phyloP scores from a whole-genome alignment of 163 green algal genomes.

The Volvox carteri region DNA sequence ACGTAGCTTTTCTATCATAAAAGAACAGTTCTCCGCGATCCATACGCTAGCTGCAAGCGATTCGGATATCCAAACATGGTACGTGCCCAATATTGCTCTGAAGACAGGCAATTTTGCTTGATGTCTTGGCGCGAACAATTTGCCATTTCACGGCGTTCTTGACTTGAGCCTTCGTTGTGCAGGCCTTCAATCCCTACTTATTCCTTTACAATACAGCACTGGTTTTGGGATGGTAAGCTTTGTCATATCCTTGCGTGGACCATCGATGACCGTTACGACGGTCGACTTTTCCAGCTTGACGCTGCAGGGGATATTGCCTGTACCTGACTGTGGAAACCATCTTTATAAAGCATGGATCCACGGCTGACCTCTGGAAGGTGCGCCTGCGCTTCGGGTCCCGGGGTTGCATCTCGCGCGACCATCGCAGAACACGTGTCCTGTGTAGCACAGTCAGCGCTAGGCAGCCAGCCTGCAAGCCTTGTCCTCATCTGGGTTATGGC shows the following conservation, averaged over 20 bases:
- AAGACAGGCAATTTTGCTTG: too few species aligned
- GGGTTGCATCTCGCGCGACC: too few species aligned
- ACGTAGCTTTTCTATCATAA: too few species aligned
- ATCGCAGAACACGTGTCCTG: too few species aligned
- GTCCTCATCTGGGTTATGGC: not conserved
- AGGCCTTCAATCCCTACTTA: conserved; percentile 70
- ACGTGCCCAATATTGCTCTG: too few species aligned
- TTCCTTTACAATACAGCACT: conserved; percentile 76
- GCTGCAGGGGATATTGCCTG: conserved; percentile 76
- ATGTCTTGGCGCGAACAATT: too few species aligned
- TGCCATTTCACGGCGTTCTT: too few species aligned
- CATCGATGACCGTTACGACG: not conserved
- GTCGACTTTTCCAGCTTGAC: not conserved
- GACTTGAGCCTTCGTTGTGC: too few species aligned
- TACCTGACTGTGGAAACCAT: conserved; percentile 66
- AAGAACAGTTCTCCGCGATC: too few species aligned
- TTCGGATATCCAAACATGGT: too few species aligned
- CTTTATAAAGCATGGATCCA: conserved; percentile 53
- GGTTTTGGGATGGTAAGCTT: conserved; percentile 68
- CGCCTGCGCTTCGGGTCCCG: not conserved
- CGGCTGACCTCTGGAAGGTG: conserved; percentile 68
- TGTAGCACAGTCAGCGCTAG: not conserved
- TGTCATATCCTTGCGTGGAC: not conserved
- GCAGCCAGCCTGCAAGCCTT: not conserved
- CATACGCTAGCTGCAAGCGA: too few species aligned